These are phyloP conservation scores for Saccharomycopsis phalli DNA, from an alignment of 1,139 yeast genomes.

Conservation along the genomic window DNA sequence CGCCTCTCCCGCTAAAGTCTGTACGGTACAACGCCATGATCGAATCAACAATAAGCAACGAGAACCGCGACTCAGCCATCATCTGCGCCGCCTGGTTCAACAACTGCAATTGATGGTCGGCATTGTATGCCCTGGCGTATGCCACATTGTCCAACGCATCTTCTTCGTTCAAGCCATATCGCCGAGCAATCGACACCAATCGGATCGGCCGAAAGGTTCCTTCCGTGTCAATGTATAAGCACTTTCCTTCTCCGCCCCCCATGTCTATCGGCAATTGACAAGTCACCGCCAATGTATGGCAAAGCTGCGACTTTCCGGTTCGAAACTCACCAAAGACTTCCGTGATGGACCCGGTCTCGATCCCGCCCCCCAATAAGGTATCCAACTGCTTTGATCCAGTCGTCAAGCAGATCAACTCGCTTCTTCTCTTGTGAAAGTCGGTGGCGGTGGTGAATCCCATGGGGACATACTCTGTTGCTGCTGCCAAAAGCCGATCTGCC, in stretches of 20 bases:
- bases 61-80: conserved; percentile 90
- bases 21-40: conserved; percentile 95
- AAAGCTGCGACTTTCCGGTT: conserved; percentile 94
- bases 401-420: conserved; percentile 84
- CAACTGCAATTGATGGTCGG: conserved; percentile 88
- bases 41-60: conserved; percentile 82
- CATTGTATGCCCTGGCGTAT: conserved; percentile 93
- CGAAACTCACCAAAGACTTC: conserved; percentile 96
- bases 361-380: conserved; percentile 91
- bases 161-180: conserved; percentile 90
- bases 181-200: conserved; percentile 78
- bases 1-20: conserved; percentile 94
- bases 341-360: conserved; percentile 95
- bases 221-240: conserved; percentile 92
- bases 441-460: conserved; percentile 98
- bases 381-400: conserved; percentile 95
- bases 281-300: conserved; percentile 94
- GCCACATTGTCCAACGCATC: conserved; percentile 96
- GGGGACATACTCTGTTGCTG: conserved; percentile 83
- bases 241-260: conserved; percentile 99
- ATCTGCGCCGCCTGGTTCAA: conserved; percentile 86
- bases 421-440: conserved; percentile 83
- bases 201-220: conserved; percentile 94
- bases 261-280: conserved; percentile 94
- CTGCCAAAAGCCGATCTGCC: conserved; percentile 75